Conservation (phyloP, 345 rosid genomes). For the Camelina hispida region DNA sequence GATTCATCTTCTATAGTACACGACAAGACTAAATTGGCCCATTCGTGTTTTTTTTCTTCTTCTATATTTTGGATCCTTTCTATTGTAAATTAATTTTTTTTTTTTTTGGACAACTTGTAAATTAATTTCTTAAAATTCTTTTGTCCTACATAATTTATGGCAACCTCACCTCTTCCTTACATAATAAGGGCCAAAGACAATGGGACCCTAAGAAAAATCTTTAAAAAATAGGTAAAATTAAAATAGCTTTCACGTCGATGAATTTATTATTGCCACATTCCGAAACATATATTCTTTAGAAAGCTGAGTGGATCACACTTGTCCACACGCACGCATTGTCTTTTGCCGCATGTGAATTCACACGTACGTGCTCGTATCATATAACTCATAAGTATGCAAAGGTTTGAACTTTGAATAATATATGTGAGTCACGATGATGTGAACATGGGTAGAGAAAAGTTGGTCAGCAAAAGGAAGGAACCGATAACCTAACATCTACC, state of each 20-base stretch:
- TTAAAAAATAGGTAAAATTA: not conserved
- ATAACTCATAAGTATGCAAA: not conserved
- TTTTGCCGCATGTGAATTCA: conserved; percentile 32
- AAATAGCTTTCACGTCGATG: conserved; percentile 1
- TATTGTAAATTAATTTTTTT: not conserved
- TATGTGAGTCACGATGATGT: conserved; percentile 19
- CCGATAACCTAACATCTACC: conserved; percentile 39
- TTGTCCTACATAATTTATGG: not conserved
- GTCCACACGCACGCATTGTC: conserved; percentile 29
- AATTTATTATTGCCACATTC: conserved; percentile 29
- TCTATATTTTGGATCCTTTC: not conserved
- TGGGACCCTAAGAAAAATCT: conserved; percentile 17
- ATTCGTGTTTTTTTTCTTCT: not conserved
- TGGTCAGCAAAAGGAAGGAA: conserved; percentile 38
- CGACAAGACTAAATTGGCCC: conserved; percentile 1
- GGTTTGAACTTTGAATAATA: not conserved
- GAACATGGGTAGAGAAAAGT: conserved; percentile 35
- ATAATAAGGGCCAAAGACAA: not conserved
- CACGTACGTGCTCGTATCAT: conserved; percentile 17
- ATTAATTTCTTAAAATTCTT: not conserved
- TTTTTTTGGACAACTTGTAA: too few species aligned
- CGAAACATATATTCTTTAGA: not conserved
- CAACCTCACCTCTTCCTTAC: not conserved
- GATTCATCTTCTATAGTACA: not conserved
- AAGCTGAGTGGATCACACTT: conserved; percentile 24